Percentiles rank a stretch among this genome's conserved stretches.
These are phyloP conservation scores for Kluyveromyces sp. DNA, from an alignment of 1,139 yeast genomes.

Conservation along the genomic window DNA sequence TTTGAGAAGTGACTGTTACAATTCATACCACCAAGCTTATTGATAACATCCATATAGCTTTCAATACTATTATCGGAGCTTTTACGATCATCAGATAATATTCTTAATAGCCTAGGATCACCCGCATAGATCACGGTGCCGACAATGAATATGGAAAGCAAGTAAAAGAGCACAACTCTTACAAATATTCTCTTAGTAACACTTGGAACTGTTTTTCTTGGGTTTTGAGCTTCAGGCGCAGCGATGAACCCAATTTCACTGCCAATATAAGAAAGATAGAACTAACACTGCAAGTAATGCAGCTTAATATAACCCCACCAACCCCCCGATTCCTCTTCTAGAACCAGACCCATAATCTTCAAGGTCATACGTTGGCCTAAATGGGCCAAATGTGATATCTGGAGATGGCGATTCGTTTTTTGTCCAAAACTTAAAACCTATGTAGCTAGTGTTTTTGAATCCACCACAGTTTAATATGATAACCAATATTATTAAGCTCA, in stretches of 20 bases:
- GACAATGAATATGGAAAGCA: constrained; percentile 62
- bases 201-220: constrained; percentile 68
- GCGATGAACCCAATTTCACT: constrained; percentile 79
- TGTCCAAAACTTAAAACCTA: constrained; percentile 68
- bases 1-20: constrained; percentile 18
- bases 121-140: constrained; percentile 69
- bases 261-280: constrained; percentile 74
- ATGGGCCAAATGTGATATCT: constrained; percentile 56
- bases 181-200: constrained; percentile 72
- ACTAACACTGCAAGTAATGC: constrained; percentile 54
- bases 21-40: constrained; percentile 26
- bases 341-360: constrained; percentile 43
- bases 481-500: constrained; percentile 55
- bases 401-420: constrained; percentile 41
- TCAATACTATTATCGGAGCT: background rate
- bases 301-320: constrained; percentile 56
- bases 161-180: constrained; percentile 60
- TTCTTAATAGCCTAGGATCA: constrained; percentile 59
- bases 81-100: constrained; percentile 17
- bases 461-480: constrained; percentile 53
- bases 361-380: constrained; percentile 61
- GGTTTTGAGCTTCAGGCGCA: constrained; percentile 79
- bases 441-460: constrained; percentile 25
- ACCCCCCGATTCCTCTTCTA: constrained; percentile 50
- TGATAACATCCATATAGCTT: constrained; percentile 14